These are phyloP conservation scores for Herpetomonas muscarum DNA, from an alignment of 208 protist species.

Conservation along the genomic window DNA sequence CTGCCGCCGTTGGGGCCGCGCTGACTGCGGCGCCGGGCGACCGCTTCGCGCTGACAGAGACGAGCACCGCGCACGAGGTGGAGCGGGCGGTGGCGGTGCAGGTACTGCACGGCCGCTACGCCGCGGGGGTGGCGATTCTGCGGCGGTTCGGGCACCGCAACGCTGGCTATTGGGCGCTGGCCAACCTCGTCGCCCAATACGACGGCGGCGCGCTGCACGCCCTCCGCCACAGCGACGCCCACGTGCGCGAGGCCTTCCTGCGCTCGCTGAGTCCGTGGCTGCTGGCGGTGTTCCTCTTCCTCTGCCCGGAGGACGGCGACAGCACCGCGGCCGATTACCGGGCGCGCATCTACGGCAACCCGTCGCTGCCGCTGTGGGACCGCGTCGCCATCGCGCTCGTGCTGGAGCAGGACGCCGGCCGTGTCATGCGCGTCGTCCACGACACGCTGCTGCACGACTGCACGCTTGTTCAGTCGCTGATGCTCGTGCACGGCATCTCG, in stretches of 20 bases:
- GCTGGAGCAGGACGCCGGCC: conserved; percentile 34
- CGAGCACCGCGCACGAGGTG: conserved; percentile 17
- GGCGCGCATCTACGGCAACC: conserved; percentile 16
- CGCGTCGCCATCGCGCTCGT: conserved; percentile 66
- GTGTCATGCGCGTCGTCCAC: conserved; percentile 28
- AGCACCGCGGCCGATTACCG: not conserved
- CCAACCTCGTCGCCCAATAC: conserved; percentile 32
- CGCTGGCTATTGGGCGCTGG: conserved; percentile 37
- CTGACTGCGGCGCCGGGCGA: too few relatives aligned
- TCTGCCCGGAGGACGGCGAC: conserved; percentile 15
- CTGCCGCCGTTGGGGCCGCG: conserved; percentile 5
- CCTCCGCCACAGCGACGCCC: conserved; percentile 26
- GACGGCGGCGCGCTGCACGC: conserved; percentile 20
- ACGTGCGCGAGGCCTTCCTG: conserved; percentile 53
- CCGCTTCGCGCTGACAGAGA: conserved; percentile 2
- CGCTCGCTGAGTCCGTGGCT: conserved; percentile 67
- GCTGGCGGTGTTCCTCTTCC: conserved; percentile 46
- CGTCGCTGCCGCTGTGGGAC: conserved; percentile 60
- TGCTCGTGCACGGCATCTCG: conserved; percentile 61
- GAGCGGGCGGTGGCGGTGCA: conserved; percentile 72
- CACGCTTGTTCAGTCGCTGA: conserved; percentile 41
- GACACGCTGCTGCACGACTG: conserved; percentile 20
- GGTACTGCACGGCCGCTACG: conserved; percentile 45
- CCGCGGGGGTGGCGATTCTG: conserved; percentile 37
- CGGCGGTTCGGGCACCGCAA: conserved; percentile 29